Base-by-base conservation (phyloP, 768 basidiomycete genomes). In the Boletus rubroflammeus region DNA sequence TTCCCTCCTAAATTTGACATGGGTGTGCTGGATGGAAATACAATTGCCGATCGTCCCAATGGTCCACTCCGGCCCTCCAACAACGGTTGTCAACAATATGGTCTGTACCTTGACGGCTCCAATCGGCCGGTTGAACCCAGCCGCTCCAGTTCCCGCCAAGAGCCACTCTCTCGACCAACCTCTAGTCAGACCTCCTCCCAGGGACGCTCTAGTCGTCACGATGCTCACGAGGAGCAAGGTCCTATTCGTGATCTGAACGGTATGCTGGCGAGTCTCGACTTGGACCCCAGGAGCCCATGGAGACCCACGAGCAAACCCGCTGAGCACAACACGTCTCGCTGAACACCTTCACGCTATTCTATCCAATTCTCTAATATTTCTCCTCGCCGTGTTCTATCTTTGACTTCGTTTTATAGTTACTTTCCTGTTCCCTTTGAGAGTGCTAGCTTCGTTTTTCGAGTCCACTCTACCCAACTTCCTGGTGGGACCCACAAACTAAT, bases 211-310 rank as follows among this genome's bases (percentile, higher is more conserved):
- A 56, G 49, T 38, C 58, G 64, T 47, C 68, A 62, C 53, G 60
- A 65, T 53, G 35, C 57, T 47, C 59, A 59, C 44, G 66, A 72
- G 54, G 81, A 81, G 46, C 74, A 77, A 17, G 84, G 85, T 54
- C 47, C 67, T 29, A 78, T 91, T 59, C 81, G 81, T 36, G 88
- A 90, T 68, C 69, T 92, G 49, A 90, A 88, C 61, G 85, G 86
- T 21, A 88, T 85, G 28, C 76, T 92, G 36, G 86, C 89, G 32
- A 88, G 84, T 66, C 79, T 91, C 15, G 79, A 89, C 58, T 72
- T 91, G 53, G 85, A 84, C 62, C 60, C 70, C 54, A 68, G 64
- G 52, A 65, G 54, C 29, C 67, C 67, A n/a, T 75, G 74, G 74
- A 69, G 60, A 54, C 52, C 61, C 49, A 63, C 61, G 15, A 56